Conservation (phyloP, 73 alveolate genomes). For the Halteria grandinella region DNA sequence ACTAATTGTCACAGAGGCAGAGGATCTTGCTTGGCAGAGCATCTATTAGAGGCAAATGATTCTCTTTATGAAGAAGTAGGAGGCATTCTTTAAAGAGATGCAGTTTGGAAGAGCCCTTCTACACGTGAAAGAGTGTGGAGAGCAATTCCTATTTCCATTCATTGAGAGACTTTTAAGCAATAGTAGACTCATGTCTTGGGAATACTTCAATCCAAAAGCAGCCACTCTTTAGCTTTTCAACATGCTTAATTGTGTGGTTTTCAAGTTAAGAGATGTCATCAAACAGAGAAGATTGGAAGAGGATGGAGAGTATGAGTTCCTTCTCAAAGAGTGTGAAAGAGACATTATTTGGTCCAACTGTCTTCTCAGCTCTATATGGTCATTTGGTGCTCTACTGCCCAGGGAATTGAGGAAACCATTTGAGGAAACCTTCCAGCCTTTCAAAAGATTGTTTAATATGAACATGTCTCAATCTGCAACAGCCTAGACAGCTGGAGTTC, state of each 20-base stretch:
- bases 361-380: constrained; percentile 44
- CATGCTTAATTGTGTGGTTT: constrained; percentile 29
- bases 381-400: constrained; percentile 61
- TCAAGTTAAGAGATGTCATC: constrained; percentile 1
- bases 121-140: constrained; percentile 21
- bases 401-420: constrained; percentile 50
- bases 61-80: constrained; percentile 6
- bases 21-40: constrained; percentile 45
- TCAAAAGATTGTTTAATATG: constrained; percentile 52
- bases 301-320: constrained; percentile 24
- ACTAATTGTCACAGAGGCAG: constrained; percentile 48
- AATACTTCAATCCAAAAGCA: constrained; percentile 41
- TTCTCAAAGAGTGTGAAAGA: constrained; percentile 45
- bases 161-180: constrained; percentile 1
- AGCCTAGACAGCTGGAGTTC: constrained; percentile 35
- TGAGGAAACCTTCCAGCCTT: constrained; percentile 57
- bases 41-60: constrained; percentile 18
- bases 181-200: not conserved
- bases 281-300: constrained; percentile 20
- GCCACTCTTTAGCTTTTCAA: constrained; percentile 35
- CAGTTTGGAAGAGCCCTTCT: not conserved
- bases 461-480: too few species aligned
- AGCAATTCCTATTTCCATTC: constrained; percentile 52
- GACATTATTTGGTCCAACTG: constrained; percentile 22
- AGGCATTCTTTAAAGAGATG: not conserved